These are phyloP conservation scores for Brettanomyces naardenensis DNA, from an alignment of 805 yeast genomes.

Conservation along the genomic window DNA sequence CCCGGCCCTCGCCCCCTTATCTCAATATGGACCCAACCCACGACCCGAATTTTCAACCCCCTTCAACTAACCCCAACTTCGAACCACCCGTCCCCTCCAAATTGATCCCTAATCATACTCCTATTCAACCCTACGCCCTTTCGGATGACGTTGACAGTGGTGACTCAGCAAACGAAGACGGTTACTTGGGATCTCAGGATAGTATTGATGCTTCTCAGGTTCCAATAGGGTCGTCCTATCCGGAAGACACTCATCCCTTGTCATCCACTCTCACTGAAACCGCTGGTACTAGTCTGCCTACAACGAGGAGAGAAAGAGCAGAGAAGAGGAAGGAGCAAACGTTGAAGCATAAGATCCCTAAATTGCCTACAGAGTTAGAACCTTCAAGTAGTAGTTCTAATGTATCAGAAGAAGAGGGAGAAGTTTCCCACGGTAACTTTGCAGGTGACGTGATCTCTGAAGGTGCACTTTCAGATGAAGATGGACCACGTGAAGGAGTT, in stretches of 20 bases:
- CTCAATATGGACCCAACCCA: constrained; percentile 82
- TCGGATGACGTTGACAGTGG: constrained; percentile 46
- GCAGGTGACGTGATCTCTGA: constrained; percentile 1
- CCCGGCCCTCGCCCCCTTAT: too few species aligned
- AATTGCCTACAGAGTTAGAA: constrained; percentile 51
- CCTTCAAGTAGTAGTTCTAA: constrained; percentile 34
- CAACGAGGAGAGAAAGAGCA: constrained; percentile 1
- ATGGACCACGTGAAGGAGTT: not conserved
- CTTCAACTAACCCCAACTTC: constrained; percentile 54
- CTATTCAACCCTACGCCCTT: constrained; percentile 70
- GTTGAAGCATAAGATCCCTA: constrained; percentile 23
- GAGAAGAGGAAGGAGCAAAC: constrained; percentile 1
- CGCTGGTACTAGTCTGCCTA: not conserved
- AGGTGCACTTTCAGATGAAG: constrained; percentile 1
- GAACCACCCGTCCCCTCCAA: constrained; percentile 63
- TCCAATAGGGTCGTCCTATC: too few species aligned
- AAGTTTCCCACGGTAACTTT: constrained; percentile 4
- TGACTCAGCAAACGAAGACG: too few species aligned
- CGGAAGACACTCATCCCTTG: too few species aligned
- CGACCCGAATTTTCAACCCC: constrained; percentile 87
- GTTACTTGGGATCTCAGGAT: not conserved
- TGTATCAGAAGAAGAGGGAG: constrained; percentile 15
- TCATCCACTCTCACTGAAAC: not conserved
- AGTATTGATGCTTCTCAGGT: too few species aligned
- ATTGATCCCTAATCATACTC: constrained; percentile 63